Conservation (phyloP, 2,329 filamentous ascomycete species). For the Colletotrichum siamense region DNA sequence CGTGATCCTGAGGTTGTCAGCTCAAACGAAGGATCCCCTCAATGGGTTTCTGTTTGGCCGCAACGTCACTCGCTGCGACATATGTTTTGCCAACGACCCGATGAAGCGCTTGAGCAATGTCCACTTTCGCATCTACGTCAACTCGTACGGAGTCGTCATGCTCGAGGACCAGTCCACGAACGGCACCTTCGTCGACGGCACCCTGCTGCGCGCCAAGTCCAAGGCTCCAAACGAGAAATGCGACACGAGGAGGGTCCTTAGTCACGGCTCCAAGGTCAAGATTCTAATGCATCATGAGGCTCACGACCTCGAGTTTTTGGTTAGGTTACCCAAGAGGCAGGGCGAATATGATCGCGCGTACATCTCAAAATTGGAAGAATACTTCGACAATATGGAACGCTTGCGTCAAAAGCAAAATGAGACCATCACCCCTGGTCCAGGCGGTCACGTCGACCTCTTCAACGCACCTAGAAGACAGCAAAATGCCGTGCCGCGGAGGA, state of each 20-base stretch:
- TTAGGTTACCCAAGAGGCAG: slow-evolving; percentile 81
- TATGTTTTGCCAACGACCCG: slow-evolving; percentile 70
- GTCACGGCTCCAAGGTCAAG: slow-evolving; percentile 74
- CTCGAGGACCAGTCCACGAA: slow-evolving; percentile 95
- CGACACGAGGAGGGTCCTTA: slow-evolving; percentile 66
- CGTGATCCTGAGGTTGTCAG: slow-evolving; percentile 82
- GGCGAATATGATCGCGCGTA: slow-evolving; percentile 71
- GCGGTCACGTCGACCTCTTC: slow-evolving; percentile 49
- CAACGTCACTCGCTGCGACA: slow-evolving; percentile 73
- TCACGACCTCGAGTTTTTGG: slow-evolving; percentile 78
- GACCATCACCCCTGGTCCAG: slow-evolving; percentile 52
- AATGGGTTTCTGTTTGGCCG: slow-evolving; percentile 89
- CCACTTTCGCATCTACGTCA: slow-evolving; percentile 95
- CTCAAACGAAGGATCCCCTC: slow-evolving; percentile 68
- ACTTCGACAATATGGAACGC: slow-evolving; percentile 54
- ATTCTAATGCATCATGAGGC: slow-evolving; percentile 61
- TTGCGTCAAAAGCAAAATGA: slow-evolving; percentile 40
- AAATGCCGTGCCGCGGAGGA: slow-evolving; percentile 18
- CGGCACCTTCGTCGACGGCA: slow-evolving; percentile 84
- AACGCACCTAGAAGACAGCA: slow-evolving; percentile 16
- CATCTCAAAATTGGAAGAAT: slow-evolving; percentile 70
- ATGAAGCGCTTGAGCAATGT: slow-evolving; percentile 84
- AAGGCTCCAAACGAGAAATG: slow-evolving; percentile 39
- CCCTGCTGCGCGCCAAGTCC: slow-evolving; percentile 59
- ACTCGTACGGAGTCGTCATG: slow-evolving; percentile 86